These are phyloP conservation scores for Haplosporangium sp. DNA, from an alignment of 371 early-diverging fungal genomes.

Conservation along the genomic window DNA sequence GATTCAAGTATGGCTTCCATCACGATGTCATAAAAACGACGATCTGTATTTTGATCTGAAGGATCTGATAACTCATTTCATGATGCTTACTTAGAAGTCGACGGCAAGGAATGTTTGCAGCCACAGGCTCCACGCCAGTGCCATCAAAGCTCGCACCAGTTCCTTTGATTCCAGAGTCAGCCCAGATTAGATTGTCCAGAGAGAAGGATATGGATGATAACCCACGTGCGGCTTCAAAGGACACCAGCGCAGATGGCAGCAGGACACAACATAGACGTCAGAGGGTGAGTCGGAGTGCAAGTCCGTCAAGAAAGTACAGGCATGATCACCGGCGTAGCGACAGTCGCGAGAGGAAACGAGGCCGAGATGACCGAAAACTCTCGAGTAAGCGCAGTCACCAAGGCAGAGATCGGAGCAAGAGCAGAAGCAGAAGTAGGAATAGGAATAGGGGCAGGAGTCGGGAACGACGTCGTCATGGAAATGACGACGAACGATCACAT, in stretches of 20 bases:
- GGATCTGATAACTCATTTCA: not conserved
- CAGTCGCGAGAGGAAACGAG: constrained; percentile 1
- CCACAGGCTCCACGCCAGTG: not conserved
- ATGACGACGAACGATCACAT: not conserved
- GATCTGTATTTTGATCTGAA: too few relatives aligned
- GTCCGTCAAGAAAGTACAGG: constrained; percentile 5
- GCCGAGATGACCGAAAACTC: too few relatives aligned
- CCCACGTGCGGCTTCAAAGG: not conserved
- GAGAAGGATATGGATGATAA: not conserved
- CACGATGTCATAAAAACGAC: not conserved
- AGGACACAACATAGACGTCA: constrained; percentile 10
- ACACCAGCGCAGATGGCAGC: not conserved
- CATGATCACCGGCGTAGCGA: not conserved
- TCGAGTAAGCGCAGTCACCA: too few relatives aligned
- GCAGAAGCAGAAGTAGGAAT: constrained; percentile 8
- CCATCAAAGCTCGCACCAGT: too few relatives aligned
- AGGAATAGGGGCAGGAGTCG: not conserved
- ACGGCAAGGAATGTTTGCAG: not conserved
- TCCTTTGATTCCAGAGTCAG: too few relatives aligned
- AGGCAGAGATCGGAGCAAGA: not conserved
- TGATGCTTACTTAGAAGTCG: not conserved
- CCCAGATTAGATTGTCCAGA: not conserved
- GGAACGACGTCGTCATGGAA: not conserved
- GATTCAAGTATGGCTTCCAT: constrained; percentile 60
- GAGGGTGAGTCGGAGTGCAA: constrained; percentile 13